These are phyloP conservation scores for Mimosa bimucronata DNA, from an alignment of 306 rosid species.

Conservation along the genomic window DNA sequence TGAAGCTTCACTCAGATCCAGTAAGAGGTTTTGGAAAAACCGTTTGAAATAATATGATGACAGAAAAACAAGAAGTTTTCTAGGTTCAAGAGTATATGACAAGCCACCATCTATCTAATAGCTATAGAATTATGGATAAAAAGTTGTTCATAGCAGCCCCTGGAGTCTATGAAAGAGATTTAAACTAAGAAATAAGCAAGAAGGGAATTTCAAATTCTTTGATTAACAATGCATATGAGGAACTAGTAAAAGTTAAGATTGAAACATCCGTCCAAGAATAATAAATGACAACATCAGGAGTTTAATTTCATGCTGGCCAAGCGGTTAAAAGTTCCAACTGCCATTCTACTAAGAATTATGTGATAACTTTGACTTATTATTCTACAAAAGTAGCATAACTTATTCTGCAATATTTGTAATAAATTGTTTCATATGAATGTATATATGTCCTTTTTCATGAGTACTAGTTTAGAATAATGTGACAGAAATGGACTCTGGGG, in stretches of 20 bases:
- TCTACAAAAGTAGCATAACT: neutral
- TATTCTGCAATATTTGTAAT: neutral
- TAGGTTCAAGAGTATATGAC: neutral
- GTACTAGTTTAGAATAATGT: neutral
- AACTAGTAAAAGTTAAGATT: neutral
- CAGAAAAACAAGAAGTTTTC: neutral
- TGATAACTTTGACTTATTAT: neutral
- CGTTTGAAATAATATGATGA: neutral
- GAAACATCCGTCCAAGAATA: neutral
- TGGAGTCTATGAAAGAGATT: neutral
- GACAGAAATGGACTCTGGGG: neutral
- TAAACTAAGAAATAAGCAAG: neutral
- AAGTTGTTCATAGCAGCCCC: neutral
- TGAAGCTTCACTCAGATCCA: neutral
- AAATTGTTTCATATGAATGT: neutral
- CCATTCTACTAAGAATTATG: neutral
- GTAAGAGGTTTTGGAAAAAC: neutral
- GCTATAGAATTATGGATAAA: neutral
- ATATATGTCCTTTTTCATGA: neutral
- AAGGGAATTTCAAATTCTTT: neutral
- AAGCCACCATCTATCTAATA: neutral
- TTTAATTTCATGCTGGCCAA: neutral
- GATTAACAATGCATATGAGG: neutral
- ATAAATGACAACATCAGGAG: neutral
- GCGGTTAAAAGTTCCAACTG: neutral